These are phyloP conservation scores for Globisporangium emineosum DNA, from an alignment of 352 stramenopile genomes.

Conservation along the genomic window DNA sequence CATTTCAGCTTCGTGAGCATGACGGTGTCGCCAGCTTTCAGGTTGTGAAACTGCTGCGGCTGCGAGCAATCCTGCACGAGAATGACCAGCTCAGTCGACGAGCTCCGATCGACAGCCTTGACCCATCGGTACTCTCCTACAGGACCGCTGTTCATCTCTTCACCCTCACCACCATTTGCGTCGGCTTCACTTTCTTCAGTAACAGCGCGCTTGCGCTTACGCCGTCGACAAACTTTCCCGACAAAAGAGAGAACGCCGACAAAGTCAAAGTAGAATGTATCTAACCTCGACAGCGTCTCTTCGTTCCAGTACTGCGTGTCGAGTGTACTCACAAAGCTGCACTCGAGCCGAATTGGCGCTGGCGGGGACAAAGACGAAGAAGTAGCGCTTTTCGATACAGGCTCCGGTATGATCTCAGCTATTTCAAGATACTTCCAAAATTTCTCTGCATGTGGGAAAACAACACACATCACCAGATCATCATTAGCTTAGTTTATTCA, in stretches of 20 bases:
- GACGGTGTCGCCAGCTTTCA: conserved; percentile 46
- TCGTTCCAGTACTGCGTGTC: conserved; percentile 28
- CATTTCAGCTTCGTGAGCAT: conserved; percentile 63
- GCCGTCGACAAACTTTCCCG: conserved; percentile 32
- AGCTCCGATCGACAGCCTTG: conserved; percentile 58
- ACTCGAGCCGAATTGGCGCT: conserved; percentile 38
- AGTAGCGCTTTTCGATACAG: neutral
- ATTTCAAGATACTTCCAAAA: conserved; percentile 54
- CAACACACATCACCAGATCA: neutral
- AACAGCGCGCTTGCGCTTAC: conserved; percentile 23
- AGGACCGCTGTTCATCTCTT: neutral
- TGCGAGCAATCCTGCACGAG: conserved; percentile 41
- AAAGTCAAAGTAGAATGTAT: conserved; percentile 56
- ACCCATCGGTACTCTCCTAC: conserved; percentile 49
- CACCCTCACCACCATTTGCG: neutral
- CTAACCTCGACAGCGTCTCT: conserved; percentile 8
- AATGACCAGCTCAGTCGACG: conserved; percentile 44
- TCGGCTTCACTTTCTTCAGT: neutral
- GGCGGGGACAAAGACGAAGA: neutral
- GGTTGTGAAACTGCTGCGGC: conserved; percentile 35
- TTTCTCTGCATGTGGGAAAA: conserved; percentile 27
- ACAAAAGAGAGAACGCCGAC: conserved; percentile 59
- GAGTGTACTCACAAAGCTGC: conserved; percentile 37
- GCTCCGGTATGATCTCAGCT: conserved; percentile 22
- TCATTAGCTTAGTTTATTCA: no score